phyloP scores from a whole-genome alignment of 257 asterid genomes.

The Sherardia arvensis region DNA sequence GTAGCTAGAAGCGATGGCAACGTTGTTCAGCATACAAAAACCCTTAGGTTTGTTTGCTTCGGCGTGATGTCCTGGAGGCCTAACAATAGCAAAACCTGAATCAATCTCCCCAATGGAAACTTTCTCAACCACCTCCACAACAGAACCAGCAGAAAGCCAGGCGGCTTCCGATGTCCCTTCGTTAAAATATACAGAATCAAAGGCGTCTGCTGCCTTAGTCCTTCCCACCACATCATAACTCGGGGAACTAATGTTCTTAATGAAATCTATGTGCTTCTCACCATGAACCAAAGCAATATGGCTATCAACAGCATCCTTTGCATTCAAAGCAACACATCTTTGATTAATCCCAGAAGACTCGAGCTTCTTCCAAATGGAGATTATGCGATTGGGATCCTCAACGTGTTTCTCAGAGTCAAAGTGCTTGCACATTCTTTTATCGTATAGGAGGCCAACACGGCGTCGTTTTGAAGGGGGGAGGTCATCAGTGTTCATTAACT shows the following conservation, averaged over 20 bases:
- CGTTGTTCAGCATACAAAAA: conserved; percentile 84
- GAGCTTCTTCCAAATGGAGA: conserved; percentile 65
- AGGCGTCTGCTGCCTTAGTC: conserved; percentile 34
- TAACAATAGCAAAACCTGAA: no score
- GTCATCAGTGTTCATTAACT: no score
- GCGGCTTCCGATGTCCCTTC: conserved; percentile 89
- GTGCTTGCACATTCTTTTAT: conserved; percentile 76
- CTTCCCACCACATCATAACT: conserved; percentile 31
- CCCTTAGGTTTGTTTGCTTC: conserved; percentile 85
- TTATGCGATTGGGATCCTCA: conserved; percentile 67
- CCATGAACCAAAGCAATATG: conserved; percentile 69
- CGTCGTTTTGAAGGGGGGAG: conserved; percentile 19
- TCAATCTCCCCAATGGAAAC: conserved; percentile 79
- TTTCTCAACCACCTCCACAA: conserved; percentile 75
- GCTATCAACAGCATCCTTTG: conserved; percentile 60
- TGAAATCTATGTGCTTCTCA: conserved; percentile 46
- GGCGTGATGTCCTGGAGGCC: conserved; percentile 99
- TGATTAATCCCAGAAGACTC: conserved; percentile 51
- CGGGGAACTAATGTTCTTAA: conserved; percentile 55
- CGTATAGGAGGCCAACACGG: conserved; percentile 77
- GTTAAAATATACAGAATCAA: conserved; percentile 77
- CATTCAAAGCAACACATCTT: conserved; percentile 60
- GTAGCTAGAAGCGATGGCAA: conserved; percentile 68
- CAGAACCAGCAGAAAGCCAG: conserved; percentile 87
- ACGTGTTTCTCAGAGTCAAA: conserved; percentile 48